Base-by-base conservation (phyloP, 345 rosid genomes). In the Citrus mangshanensis region DNA sequence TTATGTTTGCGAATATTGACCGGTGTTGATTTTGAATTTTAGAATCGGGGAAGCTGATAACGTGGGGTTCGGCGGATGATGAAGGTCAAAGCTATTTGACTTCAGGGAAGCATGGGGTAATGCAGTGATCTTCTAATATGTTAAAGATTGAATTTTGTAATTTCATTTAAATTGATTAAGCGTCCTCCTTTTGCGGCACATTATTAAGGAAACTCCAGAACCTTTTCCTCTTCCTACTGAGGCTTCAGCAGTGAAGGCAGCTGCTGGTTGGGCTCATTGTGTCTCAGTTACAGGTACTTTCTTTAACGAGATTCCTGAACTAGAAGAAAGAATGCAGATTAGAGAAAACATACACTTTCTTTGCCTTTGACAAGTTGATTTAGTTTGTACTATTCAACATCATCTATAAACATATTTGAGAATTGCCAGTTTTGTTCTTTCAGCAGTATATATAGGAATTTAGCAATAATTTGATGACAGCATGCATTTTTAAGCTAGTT, bases 231-330 rank as follows among this genome's bases (percentile, higher is more conserved):
- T 94, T 76, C 95, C 95, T 22, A 74, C 84, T 12, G 93, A 93
- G 78, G 89, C 91, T 76, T 65, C 86, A 5, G 80, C 90, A 14
- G 83, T 88, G 38, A 83, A 82, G 70, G 97, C 95, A 55, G 89
- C 92, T 56, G 89, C 97, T 64, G 91, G 97, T 64, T 94, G 96
- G 98, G 96, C 98, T 2, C 97, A 94, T 79, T 93, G 96, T 85
- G 89, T 86, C n/a, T 80, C 89, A 30, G 90, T 88, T 9, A 90
- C 93, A 78, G 97, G 95, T 90, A 77, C n/a, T 19, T 19, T 54
- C 22, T 18, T 54, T 54, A 54, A 54, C 7, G 1, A 54, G 58
- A 38, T 38, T n/a, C 54, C 42, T 12, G 14, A 40, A 40, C 72
- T 12, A 40, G 12, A 68, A 7, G 3, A 68, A 68, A 67, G 3